phyloP scores from a whole-genome alignment of 768 basidiomycete species.

The Clavulina sp. region DNA sequence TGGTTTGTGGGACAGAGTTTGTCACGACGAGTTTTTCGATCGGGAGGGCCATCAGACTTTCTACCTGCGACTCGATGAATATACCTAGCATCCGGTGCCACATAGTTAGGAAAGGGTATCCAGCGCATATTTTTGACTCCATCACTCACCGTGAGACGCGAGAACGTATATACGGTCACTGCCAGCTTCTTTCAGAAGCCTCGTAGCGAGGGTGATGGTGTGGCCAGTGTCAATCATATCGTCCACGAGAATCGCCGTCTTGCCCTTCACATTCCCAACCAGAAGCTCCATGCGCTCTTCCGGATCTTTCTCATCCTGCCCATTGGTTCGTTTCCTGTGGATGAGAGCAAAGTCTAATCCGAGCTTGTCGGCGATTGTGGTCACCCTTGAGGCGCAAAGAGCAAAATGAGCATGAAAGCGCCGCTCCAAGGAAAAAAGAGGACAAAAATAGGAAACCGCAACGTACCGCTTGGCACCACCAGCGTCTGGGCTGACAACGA shows the following conservation, averaged over 20 bases:
- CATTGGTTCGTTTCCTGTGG: conserved; percentile 60
- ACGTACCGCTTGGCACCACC: conserved; percentile 95
- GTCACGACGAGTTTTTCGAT: conserved; percentile 85
- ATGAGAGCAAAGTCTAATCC: conserved; percentile 91
- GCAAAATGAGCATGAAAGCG: background rate
- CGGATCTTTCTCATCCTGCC: background rate
- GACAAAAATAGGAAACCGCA: background rate
- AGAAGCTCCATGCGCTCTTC: conserved; percentile 62
- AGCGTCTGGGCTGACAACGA: conserved; percentile 93
- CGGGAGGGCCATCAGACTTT: conserved; percentile 47
- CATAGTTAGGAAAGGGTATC: background rate
- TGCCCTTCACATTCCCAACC: conserved; percentile 86
- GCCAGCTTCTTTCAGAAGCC: conserved; percentile 77
- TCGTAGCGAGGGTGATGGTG: conserved; percentile 72
- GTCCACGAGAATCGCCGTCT: conserved; percentile 89
- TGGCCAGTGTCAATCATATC: conserved; percentile 96
- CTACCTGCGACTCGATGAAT: conserved; percentile 59
- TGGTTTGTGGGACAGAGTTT: conserved; percentile 77
- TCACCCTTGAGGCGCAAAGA: conserved; percentile 39
- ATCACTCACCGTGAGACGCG: conserved; percentile 71
- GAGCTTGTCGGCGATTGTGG: conserved; percentile 88
- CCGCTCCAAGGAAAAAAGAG: conserved; percentile 4
- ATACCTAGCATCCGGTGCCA: conserved; percentile 32
- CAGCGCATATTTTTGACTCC: too few species aligned
- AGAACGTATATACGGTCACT: conserved; percentile 74